phyloP scores from a whole-genome alignment of 306 rosid genomes.

The Bauhinia variegata region DNA sequence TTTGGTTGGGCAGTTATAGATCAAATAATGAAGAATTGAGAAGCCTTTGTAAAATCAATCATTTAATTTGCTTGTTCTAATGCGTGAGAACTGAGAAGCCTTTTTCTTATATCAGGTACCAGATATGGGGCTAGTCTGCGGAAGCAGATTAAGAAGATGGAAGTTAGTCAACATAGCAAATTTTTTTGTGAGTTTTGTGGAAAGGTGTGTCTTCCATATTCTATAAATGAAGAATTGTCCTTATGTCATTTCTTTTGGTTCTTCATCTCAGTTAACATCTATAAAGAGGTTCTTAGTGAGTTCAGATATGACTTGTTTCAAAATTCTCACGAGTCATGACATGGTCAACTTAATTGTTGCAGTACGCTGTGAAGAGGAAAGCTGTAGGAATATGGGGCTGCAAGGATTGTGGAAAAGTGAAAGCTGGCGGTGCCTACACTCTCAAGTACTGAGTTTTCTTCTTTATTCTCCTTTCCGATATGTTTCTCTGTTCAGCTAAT shows the following conservation, averaged over 20 bases:
- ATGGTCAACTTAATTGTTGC: constrained; percentile 24
- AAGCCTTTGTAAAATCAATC: no score
- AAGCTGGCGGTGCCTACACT: constrained; percentile 86
- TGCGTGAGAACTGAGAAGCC: background rate
- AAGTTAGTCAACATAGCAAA: constrained; percentile 85
- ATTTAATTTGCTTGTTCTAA: background rate
- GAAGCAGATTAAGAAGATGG: constrained; percentile 95
- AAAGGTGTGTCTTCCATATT: constrained; percentile 50
- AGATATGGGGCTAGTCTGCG: constrained; percentile 83
- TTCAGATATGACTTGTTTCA: background rate
- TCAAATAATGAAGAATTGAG: constrained; percentile 3
- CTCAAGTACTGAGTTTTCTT: constrained; percentile 57
- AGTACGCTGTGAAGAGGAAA: constrained; percentile 89
- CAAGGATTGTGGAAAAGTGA: constrained; percentile 90
- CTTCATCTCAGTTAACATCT: background rate
- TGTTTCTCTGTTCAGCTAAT: background rate
- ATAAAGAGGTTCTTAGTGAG: background rate
- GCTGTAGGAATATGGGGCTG: constrained; percentile 92
- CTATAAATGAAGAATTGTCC: background rate
- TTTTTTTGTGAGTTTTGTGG: constrained; percentile 87
- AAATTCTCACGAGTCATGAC: no score
- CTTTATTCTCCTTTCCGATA: background rate
- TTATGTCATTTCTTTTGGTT: background rate
- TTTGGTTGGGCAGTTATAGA: background rate
- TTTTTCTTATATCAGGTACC: constrained; percentile 55